Conservation (phyloP, 345 rosid genomes). For the Moringa oleifera region DNA sequence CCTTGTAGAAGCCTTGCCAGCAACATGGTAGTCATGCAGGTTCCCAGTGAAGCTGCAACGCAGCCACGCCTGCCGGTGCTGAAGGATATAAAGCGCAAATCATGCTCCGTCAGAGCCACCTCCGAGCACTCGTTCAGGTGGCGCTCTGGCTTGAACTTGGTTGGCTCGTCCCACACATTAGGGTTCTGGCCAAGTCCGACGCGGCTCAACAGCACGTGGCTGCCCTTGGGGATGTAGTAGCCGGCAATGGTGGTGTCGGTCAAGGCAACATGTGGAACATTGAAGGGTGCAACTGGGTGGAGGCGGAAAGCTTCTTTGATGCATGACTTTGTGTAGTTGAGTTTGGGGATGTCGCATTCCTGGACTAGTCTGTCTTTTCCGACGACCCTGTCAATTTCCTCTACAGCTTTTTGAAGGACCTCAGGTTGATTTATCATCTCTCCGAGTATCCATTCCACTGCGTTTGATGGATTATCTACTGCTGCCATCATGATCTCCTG, state of each 20-base stretch:
- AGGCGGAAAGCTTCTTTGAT: slow-evolving; percentile 34
- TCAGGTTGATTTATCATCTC: slow-evolving; percentile 33
- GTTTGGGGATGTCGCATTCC: slow-evolving; percentile 32
- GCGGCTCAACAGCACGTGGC: slow-evolving; percentile 29
- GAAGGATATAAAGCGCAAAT: slow-evolving; percentile 45
- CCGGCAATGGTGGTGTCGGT: slow-evolving; percentile 33
- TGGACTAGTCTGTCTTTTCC: slow-evolving; percentile 35
- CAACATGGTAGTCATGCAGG: slow-evolving; percentile 39
- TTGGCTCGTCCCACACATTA: slow-evolving; percentile 33
- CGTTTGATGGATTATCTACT: slow-evolving; percentile 36
- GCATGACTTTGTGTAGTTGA: slow-evolving; percentile 30
- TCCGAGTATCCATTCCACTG: slow-evolving; percentile 33
- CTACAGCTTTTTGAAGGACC: slow-evolving; percentile 27
- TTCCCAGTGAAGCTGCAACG: slow-evolving; percentile 31
- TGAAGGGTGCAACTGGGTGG: slow-evolving; percentile 34
- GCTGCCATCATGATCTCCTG: slow-evolving; percentile 34
- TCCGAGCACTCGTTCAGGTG: slow-evolving; percentile 31
- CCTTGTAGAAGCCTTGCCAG: slow-evolving; percentile 50
- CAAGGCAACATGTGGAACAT: slow-evolving; percentile 35
- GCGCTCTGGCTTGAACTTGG: slow-evolving; percentile 31
- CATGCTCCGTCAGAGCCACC: slow-evolving; percentile 31
- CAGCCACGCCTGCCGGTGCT: slow-evolving; percentile 48
- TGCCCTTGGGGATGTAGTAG: slow-evolving; percentile 32
- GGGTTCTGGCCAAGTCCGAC: slow-evolving; percentile 31
- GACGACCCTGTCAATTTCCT: slow-evolving; percentile 31